These are phyloP conservation scores for Phytophthora melonis DNA, from an alignment of 352 stramenopile species.

Conservation along the genomic window DNA sequence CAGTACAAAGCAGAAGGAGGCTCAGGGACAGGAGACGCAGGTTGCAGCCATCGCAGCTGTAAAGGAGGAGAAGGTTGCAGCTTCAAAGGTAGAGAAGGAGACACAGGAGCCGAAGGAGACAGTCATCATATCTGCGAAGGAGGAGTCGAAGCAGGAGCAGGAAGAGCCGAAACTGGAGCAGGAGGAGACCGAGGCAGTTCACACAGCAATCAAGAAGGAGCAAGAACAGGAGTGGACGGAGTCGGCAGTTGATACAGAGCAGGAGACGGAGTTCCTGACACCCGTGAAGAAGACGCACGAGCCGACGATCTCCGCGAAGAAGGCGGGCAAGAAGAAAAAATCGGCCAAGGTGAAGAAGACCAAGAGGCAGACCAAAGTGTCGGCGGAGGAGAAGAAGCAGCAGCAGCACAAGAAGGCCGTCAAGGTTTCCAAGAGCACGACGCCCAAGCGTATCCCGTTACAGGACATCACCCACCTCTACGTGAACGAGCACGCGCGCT, in stretches of 20 bases:
- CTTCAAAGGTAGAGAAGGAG: neutral
- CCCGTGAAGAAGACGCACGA: conserved; percentile 41
- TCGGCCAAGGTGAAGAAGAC: conserved; percentile 12
- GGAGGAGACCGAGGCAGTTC: neutral
- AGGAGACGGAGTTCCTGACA: conserved; percentile 22
- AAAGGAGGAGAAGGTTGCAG: neutral
- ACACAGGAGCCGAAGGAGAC: no score
- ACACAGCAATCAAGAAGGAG: neutral
- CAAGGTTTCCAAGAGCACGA: conserved; percentile 36
- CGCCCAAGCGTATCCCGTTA: conserved; percentile 54
- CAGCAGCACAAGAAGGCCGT: conserved; percentile 15
- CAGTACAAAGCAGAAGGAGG: conserved; percentile 7
- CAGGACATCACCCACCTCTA: conserved; percentile 79
- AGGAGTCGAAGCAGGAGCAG: no score
- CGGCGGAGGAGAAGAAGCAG: conserved; percentile 8
- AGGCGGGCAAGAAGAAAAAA: conserved; percentile 32
- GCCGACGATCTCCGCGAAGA: conserved; percentile 37
- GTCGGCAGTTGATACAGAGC: neutral
- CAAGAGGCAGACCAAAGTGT: conserved; percentile 29
- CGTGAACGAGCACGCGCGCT: conserved; percentile 44
- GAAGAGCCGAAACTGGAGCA: neutral
- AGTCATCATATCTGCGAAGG: no score
- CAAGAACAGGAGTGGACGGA: conserved; percentile 3
- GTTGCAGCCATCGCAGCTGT: neutral
- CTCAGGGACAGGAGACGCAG: neutral